Evolutionary conservation across 2,329 filamentous ascomycete genomes (phyloP), one percentile per base, ranked within the genome.

Genomic region (Elsinoe fawcettii): DNA sequence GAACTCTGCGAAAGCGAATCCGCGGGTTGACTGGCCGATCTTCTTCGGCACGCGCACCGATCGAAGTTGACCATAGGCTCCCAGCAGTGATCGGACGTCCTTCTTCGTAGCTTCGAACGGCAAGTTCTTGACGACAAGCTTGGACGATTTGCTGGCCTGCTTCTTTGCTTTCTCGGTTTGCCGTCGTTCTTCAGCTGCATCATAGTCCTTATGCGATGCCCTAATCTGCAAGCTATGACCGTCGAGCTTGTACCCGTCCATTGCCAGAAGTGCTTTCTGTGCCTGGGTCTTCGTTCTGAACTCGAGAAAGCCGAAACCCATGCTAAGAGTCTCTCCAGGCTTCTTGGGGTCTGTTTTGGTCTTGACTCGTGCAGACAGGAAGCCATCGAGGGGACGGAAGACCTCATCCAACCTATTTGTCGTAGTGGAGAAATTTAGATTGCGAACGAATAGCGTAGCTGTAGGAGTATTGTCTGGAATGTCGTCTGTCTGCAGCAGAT

Each of bases 101-200:
- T 95, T 93, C 77, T 96, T 96, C 56, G 85, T 87, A 51, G 88
- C 87, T 75, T 97, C 90, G 76, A 99, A 99, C 18, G 93, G 92
- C 72, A 99, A 76, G 76, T 99, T 99, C 79, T 97, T 99, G 77
- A 99, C 87, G 73, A 97, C 86, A 68, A 99, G 87, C 80, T 97
- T 97, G 49, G 91, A 96, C 63, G 84, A 82, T 68, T 85, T 83
- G 14, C 81, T 81, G 22, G 88, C 84, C 53, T 82, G 75, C 72
- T 92, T 95, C 78, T 90, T 95, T 53, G 86, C 84, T 62, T 81
- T 83, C 67, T 97, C 90, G 63, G 92, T 86, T 63, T 86, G 86
- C 62, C 87, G 84, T 63, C 88, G 83, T 73, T 95, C 88, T 69
- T 95, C 90, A 1, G 88, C 91, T 16, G 90, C 90, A 73, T 97